phyloP scores from a whole-genome alignment of 2,329 filamentous ascomycete genomes.

The Thelonectria rubi region DNA sequence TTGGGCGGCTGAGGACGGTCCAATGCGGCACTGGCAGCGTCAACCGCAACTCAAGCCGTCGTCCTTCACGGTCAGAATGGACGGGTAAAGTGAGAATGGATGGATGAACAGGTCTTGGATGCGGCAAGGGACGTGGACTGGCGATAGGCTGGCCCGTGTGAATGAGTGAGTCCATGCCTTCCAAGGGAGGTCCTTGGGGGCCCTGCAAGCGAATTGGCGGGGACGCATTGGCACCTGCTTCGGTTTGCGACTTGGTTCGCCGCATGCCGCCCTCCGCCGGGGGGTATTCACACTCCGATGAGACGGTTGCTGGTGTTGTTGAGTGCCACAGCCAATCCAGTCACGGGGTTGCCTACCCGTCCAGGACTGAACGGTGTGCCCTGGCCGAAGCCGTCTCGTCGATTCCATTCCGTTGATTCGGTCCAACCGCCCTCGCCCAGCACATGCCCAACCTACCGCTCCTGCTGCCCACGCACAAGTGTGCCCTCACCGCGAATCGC shows the following conservation, averaged over 20 bases:
- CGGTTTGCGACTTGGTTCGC: constrained; percentile 21
- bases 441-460: constrained; percentile 6
- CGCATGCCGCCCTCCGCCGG: constrained; percentile 7
- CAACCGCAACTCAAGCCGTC: not conserved
- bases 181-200: constrained; percentile 9
- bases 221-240: constrained; percentile 22
- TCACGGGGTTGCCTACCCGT: constrained; percentile 26
- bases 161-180: constrained; percentile 4
- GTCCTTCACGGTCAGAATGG: constrained; percentile 2
- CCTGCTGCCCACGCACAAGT: constrained; percentile 1
- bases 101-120: constrained; percentile 13
- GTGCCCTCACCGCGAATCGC: constrained; percentile 6
- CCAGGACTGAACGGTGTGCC: constrained; percentile 29
- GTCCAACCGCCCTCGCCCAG: constrained; percentile 3
- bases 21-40: constrained; percentile 1
- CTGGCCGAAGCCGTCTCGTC: constrained; percentile 21
- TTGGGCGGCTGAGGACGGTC: constrained; percentile 35
- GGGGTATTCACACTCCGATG: constrained; percentile 13
- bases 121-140: constrained; percentile 7
- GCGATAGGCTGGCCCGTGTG: not conserved
- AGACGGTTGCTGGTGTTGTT: constrained; percentile 27
- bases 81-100: constrained; percentile 5
- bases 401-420: constrained; percentile 31
- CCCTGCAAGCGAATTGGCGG: constrained; percentile 22
- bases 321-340: constrained; percentile 27